Conservation (phyloP, 2,329 filamentous ascomycete species). For the Aspergillus pseudonomiae region DNA sequence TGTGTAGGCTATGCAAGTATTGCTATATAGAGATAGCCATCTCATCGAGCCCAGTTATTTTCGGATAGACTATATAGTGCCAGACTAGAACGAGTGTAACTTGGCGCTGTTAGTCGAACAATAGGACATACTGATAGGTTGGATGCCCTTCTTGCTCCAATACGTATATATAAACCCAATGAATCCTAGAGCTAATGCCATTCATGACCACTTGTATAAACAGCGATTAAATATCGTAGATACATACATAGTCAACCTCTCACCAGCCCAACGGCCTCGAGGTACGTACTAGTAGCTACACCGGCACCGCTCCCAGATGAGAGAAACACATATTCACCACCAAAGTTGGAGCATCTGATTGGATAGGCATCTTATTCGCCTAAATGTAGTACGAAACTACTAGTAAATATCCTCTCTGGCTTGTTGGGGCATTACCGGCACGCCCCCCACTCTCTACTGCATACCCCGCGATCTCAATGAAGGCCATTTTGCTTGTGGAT, state of each 20-base stretch:
- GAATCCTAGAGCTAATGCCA: not conserved
- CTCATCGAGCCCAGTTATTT: not conserved
- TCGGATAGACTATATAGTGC: not conserved
- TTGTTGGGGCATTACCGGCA: not conserved
- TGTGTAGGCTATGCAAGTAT: not conserved
- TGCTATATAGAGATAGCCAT: not conserved
- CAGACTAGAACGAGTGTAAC: not conserved
- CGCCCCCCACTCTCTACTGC: not conserved
- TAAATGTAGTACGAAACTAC: not conserved
- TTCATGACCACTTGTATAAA: not conserved
- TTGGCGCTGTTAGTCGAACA: no score
- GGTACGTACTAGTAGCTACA: not conserved
- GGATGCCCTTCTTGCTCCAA: not conserved
- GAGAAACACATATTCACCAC: not conserved
- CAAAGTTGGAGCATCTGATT: not conserved
- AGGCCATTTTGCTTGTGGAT: not conserved
- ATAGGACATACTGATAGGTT: not conserved
- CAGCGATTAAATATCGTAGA: not conserved
- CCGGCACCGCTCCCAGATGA: not conserved
- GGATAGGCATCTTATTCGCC: not conserved
- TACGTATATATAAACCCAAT: not conserved
- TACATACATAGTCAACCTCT: not conserved
- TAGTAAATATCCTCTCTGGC: not conserved
- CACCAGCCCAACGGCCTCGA: not conserved
- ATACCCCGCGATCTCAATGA: not conserved